Percentiles rank a stretch among this genome's conserved stretches.
phyloP scores from a whole-genome alignment of 2,329 filamentous ascomycete species.

The Pseudogymnoascus sp. region DNA sequence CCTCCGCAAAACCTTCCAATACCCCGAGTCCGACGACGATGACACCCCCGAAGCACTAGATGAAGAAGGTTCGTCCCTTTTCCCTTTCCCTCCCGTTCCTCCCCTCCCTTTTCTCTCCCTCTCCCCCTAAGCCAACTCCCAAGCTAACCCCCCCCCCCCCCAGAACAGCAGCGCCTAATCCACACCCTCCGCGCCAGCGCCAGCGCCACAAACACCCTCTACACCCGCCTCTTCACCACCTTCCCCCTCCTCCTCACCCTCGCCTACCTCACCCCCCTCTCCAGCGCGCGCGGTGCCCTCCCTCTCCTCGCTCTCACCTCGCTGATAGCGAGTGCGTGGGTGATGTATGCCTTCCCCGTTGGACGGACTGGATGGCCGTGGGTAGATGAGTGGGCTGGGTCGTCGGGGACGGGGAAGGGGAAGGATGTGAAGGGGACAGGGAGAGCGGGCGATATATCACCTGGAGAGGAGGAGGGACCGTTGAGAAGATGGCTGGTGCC shows the following conservation, averaged over 20 bases:
- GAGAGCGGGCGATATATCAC: neutral
- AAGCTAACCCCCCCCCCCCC: constrained; percentile 20
- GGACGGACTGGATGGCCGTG: constrained; percentile 43
- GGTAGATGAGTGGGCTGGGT: constrained; percentile 38
- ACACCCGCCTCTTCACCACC: constrained; percentile 48
- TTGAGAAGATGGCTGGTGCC: constrained; percentile 52
- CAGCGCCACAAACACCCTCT: constrained; percentile 47
- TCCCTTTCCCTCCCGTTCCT: neutral
- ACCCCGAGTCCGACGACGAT: constrained; percentile 55
- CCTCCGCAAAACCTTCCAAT: constrained; percentile 69
- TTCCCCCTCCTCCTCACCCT: constrained; percentile 50
- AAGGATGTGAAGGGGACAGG: constrained; percentile 16
- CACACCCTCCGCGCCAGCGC: constrained; percentile 43
- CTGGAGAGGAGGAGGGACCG: constrained; percentile 31
- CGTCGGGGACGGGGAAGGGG: neutral
- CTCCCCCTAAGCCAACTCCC: constrained; percentile 17
- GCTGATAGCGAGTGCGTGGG: constrained; percentile 53
- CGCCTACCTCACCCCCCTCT: constrained; percentile 46
- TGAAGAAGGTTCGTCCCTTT: constrained; percentile 53
- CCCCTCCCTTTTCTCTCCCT: neutral
- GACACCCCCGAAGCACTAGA: constrained; percentile 56
- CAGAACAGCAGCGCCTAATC: constrained; percentile 64
- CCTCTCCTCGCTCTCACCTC: constrained; percentile 54
- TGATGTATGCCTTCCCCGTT: constrained; percentile 49
- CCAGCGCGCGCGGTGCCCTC: constrained; percentile 28